Percentiles rank a stretch among this genome's conserved stretches.
Evolutionary conservation across 495 filamentous ascomycete species (phyloP).

Genomic region (Zalerion maritima): DNA sequence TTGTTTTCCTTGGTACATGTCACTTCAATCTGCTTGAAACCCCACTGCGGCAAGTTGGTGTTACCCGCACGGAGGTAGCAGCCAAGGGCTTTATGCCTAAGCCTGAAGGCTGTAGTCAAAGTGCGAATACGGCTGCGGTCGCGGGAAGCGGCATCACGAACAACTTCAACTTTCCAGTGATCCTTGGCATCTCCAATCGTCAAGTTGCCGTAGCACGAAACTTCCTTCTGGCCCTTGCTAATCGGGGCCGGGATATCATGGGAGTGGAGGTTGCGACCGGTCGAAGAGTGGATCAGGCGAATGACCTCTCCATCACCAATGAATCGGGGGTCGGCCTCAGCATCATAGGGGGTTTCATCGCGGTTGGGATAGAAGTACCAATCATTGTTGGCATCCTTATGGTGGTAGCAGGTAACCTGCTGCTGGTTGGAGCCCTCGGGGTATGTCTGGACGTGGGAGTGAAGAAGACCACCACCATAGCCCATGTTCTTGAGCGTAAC

Average conservation of each 20-base stretch:
- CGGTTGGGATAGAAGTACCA: conserved; percentile 98
- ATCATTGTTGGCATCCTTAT: conserved; percentile 99
- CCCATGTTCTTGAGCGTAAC: conserved; percentile 98
- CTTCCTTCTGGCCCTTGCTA: conserved; percentile 78
- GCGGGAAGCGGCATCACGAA: conserved; percentile 72
- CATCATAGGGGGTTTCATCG: conserved; percentile 52
- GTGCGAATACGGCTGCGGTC: conserved; percentile 82
- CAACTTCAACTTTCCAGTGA: conserved; percentile 89
- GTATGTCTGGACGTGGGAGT: conserved; percentile 90
- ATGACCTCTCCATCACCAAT: conserved; percentile 65
- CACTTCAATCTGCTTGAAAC: conserved; percentile 98
- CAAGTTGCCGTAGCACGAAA: conserved; percentile 89
- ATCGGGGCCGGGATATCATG: conserved; percentile 79
- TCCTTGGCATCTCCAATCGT: conserved; percentile 98
- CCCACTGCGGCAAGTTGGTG: conserved; percentile 94
- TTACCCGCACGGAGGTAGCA: conserved; percentile 95
- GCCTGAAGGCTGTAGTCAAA: conserved; percentile 81
- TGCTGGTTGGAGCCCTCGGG: conserved; percentile 91
- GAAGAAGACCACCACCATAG: conserved; percentile 92
- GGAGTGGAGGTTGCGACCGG: conserved; percentile 90
- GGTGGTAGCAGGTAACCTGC: conserved; percentile 97
- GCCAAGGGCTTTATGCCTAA: conserved; percentile 68
- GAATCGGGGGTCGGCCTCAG: conserved; percentile 50
- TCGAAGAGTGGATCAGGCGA: conserved; percentile 87
- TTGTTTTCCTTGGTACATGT: conserved; percentile 92